Evolutionary conservation across 306 rosid genomes (phyloP).

Genomic region (Casuarina glauca): DNA sequence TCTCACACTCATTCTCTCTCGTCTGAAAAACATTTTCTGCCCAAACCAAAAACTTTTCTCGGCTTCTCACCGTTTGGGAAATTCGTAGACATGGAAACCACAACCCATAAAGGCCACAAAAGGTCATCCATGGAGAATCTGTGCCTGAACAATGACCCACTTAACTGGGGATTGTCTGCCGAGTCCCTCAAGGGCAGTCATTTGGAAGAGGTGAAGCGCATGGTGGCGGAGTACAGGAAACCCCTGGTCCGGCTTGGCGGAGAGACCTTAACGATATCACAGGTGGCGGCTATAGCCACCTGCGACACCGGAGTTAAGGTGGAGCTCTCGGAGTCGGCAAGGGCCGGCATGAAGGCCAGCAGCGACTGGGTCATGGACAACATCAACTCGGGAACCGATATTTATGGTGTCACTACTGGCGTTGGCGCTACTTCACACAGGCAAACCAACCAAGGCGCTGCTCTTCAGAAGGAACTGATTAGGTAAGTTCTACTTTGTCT

Average conservation of each 20-base stretch:
- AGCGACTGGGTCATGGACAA: conserved; percentile 94
- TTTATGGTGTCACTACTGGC: conserved; percentile 95
- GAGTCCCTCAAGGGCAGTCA: conserved; percentile 69
- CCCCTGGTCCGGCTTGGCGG: conserved; percentile 72
- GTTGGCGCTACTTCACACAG: conserved; percentile 91
- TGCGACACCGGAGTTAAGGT: conserved; percentile 46
- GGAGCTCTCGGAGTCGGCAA: conserved; percentile 59
- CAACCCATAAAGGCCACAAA: conserved; percentile 15
- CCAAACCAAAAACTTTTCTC: not conserved
- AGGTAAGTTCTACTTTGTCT: conserved; percentile 38
- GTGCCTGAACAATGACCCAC: conserved; percentile 52
- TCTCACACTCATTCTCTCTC: not conserved
- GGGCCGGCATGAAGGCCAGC: conserved; percentile 86
- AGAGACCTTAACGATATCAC: conserved; percentile 59
- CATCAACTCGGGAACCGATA: conserved; percentile 68
- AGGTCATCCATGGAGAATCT: conserved; percentile 4
- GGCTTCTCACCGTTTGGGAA: not conserved
- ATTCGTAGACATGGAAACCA: conserved; percentile 37
- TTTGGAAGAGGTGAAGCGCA: conserved; percentile 83
- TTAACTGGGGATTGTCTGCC: conserved; percentile 69
- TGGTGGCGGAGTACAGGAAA: conserved; percentile 73
- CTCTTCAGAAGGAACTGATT: conserved; percentile 82
- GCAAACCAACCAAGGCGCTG: conserved; percentile 87
- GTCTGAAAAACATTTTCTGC: not conserved
- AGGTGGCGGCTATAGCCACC: conserved; percentile 75